Evolutionary conservation across 768 basidiomycete species (phyloP).

Genomic region (Trichaptum fuscoviolaceum): DNA sequence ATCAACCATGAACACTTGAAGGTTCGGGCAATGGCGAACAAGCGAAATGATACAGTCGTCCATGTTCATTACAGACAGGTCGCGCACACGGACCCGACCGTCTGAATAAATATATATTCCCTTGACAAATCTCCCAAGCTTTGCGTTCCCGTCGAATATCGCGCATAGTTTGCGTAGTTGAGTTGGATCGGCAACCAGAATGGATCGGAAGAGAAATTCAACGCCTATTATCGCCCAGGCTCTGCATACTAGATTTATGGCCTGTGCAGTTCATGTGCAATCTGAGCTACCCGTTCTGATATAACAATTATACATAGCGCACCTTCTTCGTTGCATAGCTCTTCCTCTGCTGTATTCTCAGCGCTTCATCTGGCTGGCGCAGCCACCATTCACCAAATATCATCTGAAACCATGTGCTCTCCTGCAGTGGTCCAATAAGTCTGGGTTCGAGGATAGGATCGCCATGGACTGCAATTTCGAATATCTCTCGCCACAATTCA

Average conservation of each 20-base stretch:
- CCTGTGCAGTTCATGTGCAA: slow-evolving; percentile 30
- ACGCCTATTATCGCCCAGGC: slow-evolving; percentile 56
- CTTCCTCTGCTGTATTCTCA: slow-evolving; percentile 51
- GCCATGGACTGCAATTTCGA: slow-evolving; percentile 66
- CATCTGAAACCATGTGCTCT: slow-evolving; percentile 60
- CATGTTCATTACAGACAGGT: slow-evolving; percentile 41
- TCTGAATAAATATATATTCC: slow-evolving; percentile 66
- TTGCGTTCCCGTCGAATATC: slow-evolving; percentile 46
- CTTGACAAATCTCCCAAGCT: slow-evolving; percentile 65
- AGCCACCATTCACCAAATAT: slow-evolving; percentile 48
- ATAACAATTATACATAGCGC: slow-evolving; percentile 13
- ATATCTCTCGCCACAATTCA: slow-evolving; percentile 67
- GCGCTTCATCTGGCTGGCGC: slow-evolving; percentile 52
- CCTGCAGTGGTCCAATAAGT: slow-evolving; percentile 56
- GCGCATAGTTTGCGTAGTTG: slow-evolving; percentile 47
- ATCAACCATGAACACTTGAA: slow-evolving; percentile 67
- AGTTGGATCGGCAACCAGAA: slow-evolving; percentile 60
- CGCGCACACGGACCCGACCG: slow-evolving; percentile 30
- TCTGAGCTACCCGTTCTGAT: slow-evolving; percentile 6
- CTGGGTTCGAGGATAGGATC: slow-evolving; percentile 59
- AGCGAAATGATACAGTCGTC: slow-evolving; percentile 53
- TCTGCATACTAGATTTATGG: slow-evolving; percentile 63
- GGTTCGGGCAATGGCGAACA: slow-evolving; percentile 62
- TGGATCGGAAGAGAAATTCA: slow-evolving; percentile 62
- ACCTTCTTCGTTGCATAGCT: slow-evolving; percentile 70